Evolutionary conservation across 1,284 basidiomycete species (phyloP), one percentile per base, ranked within the genome.

Genomic region (Ceraceosorus guamensis): DNA sequence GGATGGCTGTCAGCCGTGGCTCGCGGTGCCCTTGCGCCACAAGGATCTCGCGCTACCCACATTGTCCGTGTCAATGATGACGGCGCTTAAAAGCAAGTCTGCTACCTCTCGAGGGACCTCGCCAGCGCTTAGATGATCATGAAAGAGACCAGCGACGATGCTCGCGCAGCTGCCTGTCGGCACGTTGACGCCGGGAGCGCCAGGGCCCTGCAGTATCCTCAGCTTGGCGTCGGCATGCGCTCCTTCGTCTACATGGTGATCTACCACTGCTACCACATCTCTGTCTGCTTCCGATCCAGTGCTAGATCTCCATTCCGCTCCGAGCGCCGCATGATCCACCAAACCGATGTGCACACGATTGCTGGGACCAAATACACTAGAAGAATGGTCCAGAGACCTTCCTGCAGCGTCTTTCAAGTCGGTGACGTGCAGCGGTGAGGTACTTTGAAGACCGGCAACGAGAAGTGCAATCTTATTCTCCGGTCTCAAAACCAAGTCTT

Each of bases 221-320:
- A 73, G 44, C 18, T 55, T 47, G 14, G 70, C 81, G 37, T 68
- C 56, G 5, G 72, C 72, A 73, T 93, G 83, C 2, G 81, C 78
- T 0, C 82, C 81, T 65, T 92, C 91, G 77, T 97, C 91, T 45
- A 83, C 85, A 76, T 98, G 92, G 74, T 98, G 93, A 76, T 98
- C 93, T n/a, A 98, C 79, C 52, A 97, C 80, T 2, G 48, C 44
- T 6, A 32, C 7, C 6, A 53, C 52, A 3, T 13, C 18, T 18
- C 47, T 18, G 7, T 10, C 8, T 34, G 47, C 34, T 43, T 47
- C 31, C 7, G 16, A 30, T 16, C 34, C 37, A 10, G 30, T 14
- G 13, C 8, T 14, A 10, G 43, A 48, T 34, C 51, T 24, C 33
- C 44, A 18, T n/a, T 46, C 46, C 7, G 97, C 81, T 0, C 83